Conservation (phyloP, 768 basidiomycete genomes). For the Hysterangium stoloniferum region DNA sequence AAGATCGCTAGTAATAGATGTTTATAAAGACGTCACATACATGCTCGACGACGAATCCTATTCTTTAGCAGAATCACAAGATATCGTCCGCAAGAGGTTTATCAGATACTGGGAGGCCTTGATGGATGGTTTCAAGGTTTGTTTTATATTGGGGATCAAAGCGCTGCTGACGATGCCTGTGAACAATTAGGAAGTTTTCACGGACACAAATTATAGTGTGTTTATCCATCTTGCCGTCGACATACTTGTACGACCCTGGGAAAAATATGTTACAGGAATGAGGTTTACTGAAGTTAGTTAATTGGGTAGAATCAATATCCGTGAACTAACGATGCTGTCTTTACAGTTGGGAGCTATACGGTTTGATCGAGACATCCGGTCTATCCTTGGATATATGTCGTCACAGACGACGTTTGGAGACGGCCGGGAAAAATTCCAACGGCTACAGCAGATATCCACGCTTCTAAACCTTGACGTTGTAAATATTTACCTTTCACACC, state of each 20-base stretch:
- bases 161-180: neutral
- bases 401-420: conserved; percentile 88
- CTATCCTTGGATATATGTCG: conserved; percentile 74
- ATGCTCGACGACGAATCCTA: conserved; percentile 85
- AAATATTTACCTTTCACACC: conserved; percentile 21
- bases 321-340: neutral
- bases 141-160: conserved; percentile 11
- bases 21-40: conserved; percentile 88
- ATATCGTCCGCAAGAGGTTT: conserved; percentile 84
- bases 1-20: conserved; percentile 74
- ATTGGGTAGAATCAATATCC: neutral
- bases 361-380: conserved; percentile 86
- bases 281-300: conserved; percentile 80
- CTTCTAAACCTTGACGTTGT: conserved; percentile 82
- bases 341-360: conserved; percentile 89
- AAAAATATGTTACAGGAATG: conserved; percentile 73
- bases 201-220: conserved; percentile 78
- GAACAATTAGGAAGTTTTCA: conserved; percentile 63
- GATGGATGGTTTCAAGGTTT: conserved; percentile 81
- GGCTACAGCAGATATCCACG: conserved; percentile 90
- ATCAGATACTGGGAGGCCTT: conserved; percentile 80
- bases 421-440: conserved; percentile 82
- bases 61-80: conserved; percentile 74
- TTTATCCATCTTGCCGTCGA: conserved; percentile 85
- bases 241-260: conserved; percentile 90